These are phyloP conservation scores for Castanea mollissima DNA, from an alignment of 306 rosid species.

Conservation along the genomic window DNA sequence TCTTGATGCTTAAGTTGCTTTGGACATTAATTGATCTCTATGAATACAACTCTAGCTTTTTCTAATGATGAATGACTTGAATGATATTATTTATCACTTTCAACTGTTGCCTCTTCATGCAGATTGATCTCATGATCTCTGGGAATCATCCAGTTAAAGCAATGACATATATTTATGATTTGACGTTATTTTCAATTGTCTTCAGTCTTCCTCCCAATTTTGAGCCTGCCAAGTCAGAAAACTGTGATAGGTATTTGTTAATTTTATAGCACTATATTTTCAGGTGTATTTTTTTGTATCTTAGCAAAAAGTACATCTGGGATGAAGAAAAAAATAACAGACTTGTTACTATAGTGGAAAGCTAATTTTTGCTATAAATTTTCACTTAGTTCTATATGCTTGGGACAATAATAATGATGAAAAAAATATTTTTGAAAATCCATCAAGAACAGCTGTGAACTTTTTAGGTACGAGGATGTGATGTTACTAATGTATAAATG, in stretches of 20 bases:
- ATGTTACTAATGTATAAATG: no score
- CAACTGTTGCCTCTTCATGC: conserved; percentile 14
- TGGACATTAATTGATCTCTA: conserved; percentile 3
- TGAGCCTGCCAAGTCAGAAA: conserved; percentile 60
- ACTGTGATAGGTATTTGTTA: conserved; percentile 65
- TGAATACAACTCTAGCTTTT: conserved; percentile 10
- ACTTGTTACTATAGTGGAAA: neutral
- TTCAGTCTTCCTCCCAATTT: conserved; percentile 63
- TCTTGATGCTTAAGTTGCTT: conserved; percentile 19
- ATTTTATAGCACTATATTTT: neutral
- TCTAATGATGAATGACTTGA: conserved; percentile 8
- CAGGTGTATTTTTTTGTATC: neutral
- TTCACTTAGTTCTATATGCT: neutral
- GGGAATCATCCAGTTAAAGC: conserved; percentile 88
- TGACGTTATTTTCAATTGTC: conserved; percentile 70
- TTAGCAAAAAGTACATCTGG: neutral
- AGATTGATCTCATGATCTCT: conserved; percentile 84
- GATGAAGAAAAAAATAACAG: neutral
- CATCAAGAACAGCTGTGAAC: neutral
- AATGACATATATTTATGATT: conserved; percentile 62
- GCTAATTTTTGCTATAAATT: neutral
- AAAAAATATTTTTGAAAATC: neutral
- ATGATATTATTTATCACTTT: neutral
- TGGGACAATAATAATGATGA: neutral
- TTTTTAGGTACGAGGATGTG: neutral